Evolutionary conservation across 306 rosid genomes (phyloP).

Genomic region (Dryas drummondii): DNA sequence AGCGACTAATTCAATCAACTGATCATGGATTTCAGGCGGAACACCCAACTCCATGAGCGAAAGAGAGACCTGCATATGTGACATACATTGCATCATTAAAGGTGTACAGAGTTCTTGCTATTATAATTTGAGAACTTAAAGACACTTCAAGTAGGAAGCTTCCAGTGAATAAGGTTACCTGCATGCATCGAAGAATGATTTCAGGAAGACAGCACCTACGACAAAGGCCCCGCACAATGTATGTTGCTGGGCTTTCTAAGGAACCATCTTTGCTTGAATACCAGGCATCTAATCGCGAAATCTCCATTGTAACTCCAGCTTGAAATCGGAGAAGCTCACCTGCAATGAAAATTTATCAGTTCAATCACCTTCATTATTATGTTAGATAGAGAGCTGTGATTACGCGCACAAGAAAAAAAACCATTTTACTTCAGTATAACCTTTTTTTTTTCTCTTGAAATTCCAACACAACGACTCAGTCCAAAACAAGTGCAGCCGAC

Average conservation of each 20-base stretch:
- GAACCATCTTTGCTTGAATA: constrained; percentile 67
- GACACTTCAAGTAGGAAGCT: not conserved
- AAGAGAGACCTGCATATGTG: constrained; percentile 66
- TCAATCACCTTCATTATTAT: constrained; percentile 8
- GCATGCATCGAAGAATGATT: constrained; percentile 89
- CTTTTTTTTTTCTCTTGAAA: not conserved
- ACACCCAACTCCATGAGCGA: constrained; percentile 71
- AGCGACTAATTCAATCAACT: constrained; percentile 74
- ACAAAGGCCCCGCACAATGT: constrained; percentile 83
- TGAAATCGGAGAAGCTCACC: constrained; percentile 97
- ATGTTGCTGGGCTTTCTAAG: constrained; percentile 62
- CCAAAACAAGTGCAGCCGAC: not conserved
- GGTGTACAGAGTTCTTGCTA: constrained; percentile 4
- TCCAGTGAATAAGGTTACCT: constrained; percentile 48
- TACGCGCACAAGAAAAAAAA: not conserved
- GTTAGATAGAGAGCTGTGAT: not conserved
- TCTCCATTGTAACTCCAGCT: constrained; percentile 88
- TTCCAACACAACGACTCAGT: not conserved
- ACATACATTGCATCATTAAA: constrained; percentile 18
- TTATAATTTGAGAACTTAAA: not conserved
- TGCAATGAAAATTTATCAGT: constrained; percentile 38
- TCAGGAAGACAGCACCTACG: constrained; percentile 95
- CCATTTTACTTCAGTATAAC: not conserved
- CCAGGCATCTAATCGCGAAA: constrained; percentile 91
- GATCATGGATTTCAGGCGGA: constrained; percentile 63